Evolutionary conservation across 805 yeast genomes (phyloP).

Genomic region (Cyberlindnera mississippiensis): DNA sequence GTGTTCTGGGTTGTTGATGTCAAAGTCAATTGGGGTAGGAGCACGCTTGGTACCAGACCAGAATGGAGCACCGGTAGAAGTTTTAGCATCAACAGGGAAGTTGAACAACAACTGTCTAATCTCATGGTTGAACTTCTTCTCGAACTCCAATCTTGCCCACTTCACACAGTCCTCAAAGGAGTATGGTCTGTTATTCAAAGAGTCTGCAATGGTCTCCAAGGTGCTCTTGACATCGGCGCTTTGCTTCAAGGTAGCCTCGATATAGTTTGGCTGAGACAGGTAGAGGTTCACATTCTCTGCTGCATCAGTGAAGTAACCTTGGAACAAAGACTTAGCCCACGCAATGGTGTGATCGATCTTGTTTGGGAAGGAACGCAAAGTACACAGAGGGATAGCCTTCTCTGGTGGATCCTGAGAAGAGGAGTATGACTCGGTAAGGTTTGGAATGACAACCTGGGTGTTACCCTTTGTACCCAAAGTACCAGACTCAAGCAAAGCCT

Average conservation of each 20-base stretch:
- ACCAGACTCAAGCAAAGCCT: slow-evolving; percentile 92
- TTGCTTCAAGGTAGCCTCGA: slow-evolving; percentile 87
- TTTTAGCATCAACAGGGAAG: slow-evolving; percentile 91
- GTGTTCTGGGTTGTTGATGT: slow-evolving; percentile 71
- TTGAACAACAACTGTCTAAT: slow-evolving; percentile 87
- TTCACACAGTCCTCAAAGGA: slow-evolving; percentile 89
- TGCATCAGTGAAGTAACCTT: slow-evolving; percentile 85
- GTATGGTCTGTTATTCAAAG: slow-evolving; percentile 78
- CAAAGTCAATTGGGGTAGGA: slow-evolving; percentile 80
- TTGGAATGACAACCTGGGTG: slow-evolving; percentile 93
- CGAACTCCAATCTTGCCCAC: slow-evolving; percentile 94
- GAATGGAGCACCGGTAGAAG: slow-evolving; percentile 87
- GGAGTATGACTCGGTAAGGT: slow-evolving; percentile 91
- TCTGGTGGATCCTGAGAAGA: slow-evolving; percentile 99
- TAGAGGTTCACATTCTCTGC: slow-evolving; percentile 92
- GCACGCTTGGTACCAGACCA: slow-evolving; percentile 99
- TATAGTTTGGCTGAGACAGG: slow-evolving; percentile 86
- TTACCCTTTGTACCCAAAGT: slow-evolving; percentile 98
- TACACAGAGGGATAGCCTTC: slow-evolving; percentile 94
- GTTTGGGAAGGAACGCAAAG: slow-evolving; percentile 95
- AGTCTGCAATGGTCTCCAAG: slow-evolving; percentile 71
- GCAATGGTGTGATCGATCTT: slow-evolving; percentile 99
- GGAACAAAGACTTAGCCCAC: slow-evolving; percentile 96
- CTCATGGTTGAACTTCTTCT: slow-evolving; percentile 78
- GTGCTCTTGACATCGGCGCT: slow-evolving; percentile 88